Evolutionary conservation across 768 basidiomycete species (phyloP), one percentile per base, ranked within the genome.

Genomic region (Calocybe cyanea): DNA sequence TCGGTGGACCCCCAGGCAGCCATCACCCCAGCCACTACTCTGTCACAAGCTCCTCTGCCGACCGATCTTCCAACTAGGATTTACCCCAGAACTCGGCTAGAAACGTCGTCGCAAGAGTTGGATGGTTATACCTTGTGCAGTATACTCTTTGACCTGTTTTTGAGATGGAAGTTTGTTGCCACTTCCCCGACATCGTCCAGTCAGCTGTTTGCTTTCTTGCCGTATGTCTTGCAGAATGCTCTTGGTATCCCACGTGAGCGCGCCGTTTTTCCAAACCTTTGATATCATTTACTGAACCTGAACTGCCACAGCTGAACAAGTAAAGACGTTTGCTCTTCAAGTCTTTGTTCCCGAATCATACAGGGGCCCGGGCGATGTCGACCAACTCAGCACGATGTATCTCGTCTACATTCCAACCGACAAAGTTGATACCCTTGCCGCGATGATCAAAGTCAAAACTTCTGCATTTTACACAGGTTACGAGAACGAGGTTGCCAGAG

Each of bases 171-270:
- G 0, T 89, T 82, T 53, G 86, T 92, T 3, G 78, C 81, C 32
- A 52, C 53, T 11, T 80, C 70, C 48, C 48, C 64, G 7, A 69
- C 83, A 44, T 76, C 87, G 0, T 72, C 79, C 2, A 83, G 75
- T 38, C 90, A 97, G 67, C 72, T 98, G 34, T 88, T 97, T 57
- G 79, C 76, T 10, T 85, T 73, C 57, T 66, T 85, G 44, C 89
- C 91, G 1, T 20, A 57, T 0, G 59, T 73, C 36, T 59, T 75
- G 21, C 46, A 54, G 1, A 61, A 54, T 7, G 66, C 69, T 8
- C 54, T 73, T 1, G 58, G 49, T 0, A 57, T 70, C 43, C 38
- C 55, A 43, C 36, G 73, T 71, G 40, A 24, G 62, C 57, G 20
- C 17, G 25, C 25, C 11, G 11, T 11, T 28, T 28, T 28, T 28